Evolutionary conservation across 306 rosid species (phyloP), one percentile per base, ranked within the genome.

Genomic region (Phaseolus lunatus): DNA sequence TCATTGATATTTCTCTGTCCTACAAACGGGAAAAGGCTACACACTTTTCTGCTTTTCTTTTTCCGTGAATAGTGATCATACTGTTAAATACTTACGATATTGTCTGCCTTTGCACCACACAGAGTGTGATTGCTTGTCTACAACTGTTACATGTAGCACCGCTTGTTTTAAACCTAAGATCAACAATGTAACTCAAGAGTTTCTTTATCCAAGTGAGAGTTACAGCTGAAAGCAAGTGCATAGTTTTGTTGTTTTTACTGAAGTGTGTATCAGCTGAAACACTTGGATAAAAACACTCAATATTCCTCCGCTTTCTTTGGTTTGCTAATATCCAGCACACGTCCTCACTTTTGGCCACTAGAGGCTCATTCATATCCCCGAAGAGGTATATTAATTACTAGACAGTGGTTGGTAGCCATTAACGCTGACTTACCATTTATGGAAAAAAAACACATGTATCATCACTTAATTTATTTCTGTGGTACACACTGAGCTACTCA

Each of bases 381-480:
- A 10, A 7, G 2, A 50, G 35, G 41, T 49, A 14, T 13, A 43
- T 13, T 24, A 37, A 76, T 14, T 35, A 2, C 70, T 62, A 53
- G 75, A 6, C 3, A 57, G 44, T 0, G 75, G 65, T 56, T 45
- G 76, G 58, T 47, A 24, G 35, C 52, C 13, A 44, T 65, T 64
- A 47, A 64, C n/a, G 43, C 24, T 43, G 62, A 26, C 16, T 23
- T 56, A n/a, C 76, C 80, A 47, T 57, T 8, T 57, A 26, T 24
- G 16, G 49, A 35, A 18, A 35, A n/a, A 18, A 67, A 80, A 0
- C 23, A 27, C 26, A 24, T 7, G 5, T 12, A 16, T 44, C 35
- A 50, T 70, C 61, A 31, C 19, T 50, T 43, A 75, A 69, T 59
- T 75, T 11, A 49, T 49, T 81, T 52, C 58, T 9, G n/a, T 47